Percentiles rank a stretch among this genome's conserved stretches.
Conservation (phyloP, 176 grass and related monocot species). For the Cocos nucifera region DNA sequence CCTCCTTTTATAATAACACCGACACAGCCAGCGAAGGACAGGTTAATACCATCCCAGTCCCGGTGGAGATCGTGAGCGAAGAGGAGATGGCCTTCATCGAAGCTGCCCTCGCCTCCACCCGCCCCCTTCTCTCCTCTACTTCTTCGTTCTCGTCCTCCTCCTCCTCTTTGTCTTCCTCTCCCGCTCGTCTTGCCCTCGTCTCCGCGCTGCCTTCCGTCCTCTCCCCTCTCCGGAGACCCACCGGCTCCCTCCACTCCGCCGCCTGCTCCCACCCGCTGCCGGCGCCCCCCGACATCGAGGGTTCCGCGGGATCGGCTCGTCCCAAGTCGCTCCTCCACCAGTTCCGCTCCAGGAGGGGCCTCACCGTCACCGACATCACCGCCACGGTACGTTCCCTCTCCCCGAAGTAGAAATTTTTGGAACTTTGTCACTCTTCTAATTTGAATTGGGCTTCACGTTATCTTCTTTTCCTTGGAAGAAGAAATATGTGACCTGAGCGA, state of each 20-base stretch:
- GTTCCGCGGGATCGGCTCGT: constrained; percentile 14
- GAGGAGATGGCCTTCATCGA: constrained; percentile 87
- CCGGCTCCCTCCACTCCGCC: neutral
- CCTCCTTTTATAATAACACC: too few relatives aligned
- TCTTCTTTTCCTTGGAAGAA: too few relatives aligned
- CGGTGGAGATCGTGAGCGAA: constrained; percentile 73
- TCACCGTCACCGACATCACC: constrained; percentile 72
- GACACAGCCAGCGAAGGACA: too few relatives aligned
- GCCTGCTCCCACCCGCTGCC: neutral
- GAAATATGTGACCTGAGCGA: too few relatives aligned
- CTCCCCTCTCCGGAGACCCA: constrained; percentile 1
- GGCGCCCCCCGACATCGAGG: constrained; percentile 55
- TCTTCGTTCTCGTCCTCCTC: neutral
- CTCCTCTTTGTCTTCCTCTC: constrained; percentile 6
- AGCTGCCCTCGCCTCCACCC: constrained; percentile 46
- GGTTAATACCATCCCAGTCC: neutral
- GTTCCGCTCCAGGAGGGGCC: constrained; percentile 42
- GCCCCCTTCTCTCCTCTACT: constrained; percentile 16
- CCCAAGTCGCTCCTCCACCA: constrained; percentile 32
- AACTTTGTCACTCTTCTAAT: too few relatives aligned
- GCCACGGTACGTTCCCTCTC: constrained; percentile 42
- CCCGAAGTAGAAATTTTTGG: too few relatives aligned
- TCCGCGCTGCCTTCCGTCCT: constrained; percentile 15
- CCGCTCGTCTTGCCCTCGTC: constrained; percentile 15
- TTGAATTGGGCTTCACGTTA: too few relatives aligned